These are phyloP conservation scores for Nectriaceae sp. DNA, from an alignment of 2,329 filamentous ascomycete genomes.

Conservation along the genomic window DNA sequence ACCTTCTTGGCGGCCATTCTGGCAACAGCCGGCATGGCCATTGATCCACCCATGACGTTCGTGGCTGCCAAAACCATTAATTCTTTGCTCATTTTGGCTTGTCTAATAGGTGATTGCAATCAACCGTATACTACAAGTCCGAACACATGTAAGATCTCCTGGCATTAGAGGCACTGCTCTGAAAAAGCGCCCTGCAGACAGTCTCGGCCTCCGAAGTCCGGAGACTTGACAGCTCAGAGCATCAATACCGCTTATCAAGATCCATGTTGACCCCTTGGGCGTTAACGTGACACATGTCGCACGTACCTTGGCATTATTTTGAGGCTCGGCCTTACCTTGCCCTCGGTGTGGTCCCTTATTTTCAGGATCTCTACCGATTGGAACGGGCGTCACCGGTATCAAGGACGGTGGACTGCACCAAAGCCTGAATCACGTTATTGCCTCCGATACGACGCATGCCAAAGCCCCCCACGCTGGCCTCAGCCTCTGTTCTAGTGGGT, in stretches of 20 bases:
- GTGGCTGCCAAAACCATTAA: not conserved
- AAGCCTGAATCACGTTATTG: not conserved
- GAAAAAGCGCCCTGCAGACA: not conserved
- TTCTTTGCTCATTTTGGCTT: not conserved
- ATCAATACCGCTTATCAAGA: not conserved
- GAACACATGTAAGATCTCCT: too few species aligned
- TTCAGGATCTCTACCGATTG: conserved; percentile 11
- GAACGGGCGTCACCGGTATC: conserved; percentile 16
- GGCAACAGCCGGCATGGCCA: not conserved
- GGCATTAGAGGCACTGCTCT: not conserved
- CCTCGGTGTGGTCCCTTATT: conserved; percentile 1
- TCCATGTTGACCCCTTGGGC: not conserved
- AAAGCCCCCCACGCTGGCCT: not conserved
- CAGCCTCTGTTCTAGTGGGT: too few species aligned
- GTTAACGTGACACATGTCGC: conserved; percentile 7
- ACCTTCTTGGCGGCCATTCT: not conserved
- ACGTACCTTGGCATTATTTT: conserved; percentile 13
- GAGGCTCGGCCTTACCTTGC: conserved; percentile 29
- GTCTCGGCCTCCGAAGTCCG: not conserved
- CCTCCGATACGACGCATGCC: not conserved
- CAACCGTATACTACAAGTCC: not conserved
- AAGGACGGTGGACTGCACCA: not conserved
- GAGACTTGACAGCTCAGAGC: not conserved
- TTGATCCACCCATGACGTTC: not conserved
- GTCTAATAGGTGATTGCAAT: not conserved